phyloP scores from a whole-genome alignment of 2,329 filamentous ascomycete species.

The Malbranchea cinnamomea region DNA sequence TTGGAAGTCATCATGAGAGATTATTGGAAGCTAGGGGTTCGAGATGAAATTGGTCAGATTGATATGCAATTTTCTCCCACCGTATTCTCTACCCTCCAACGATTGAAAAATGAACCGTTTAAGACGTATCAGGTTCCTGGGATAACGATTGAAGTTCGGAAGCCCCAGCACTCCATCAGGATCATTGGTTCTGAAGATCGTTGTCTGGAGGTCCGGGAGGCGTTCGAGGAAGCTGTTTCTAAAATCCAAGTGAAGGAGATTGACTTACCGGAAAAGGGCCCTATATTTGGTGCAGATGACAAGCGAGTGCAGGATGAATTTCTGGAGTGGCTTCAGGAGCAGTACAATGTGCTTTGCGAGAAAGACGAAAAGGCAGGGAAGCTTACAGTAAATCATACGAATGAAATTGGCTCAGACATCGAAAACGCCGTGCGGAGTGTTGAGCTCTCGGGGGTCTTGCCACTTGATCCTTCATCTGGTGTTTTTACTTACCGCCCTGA shows the following conservation, averaged over 20 bases:
- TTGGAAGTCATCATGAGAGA: conserved; percentile 24
- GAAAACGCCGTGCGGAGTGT: conserved; percentile 21
- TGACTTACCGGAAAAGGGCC: conserved; percentile 11
- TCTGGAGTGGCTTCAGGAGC: conserved; percentile 19
- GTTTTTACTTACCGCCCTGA: conserved; percentile 23
- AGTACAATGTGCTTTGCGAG: conserved; percentile 19
- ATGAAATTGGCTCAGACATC: conserved; percentile 17
- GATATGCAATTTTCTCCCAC: conserved; percentile 19
- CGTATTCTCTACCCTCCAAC: conserved; percentile 18
- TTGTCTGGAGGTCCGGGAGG: conserved; percentile 21
- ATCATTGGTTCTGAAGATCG: conserved; percentile 20
- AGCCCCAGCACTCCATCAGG: conserved; percentile 19
- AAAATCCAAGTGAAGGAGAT: conserved; percentile 19
- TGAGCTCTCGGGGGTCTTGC: conserved; percentile 17
- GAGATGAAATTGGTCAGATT: conserved; percentile 22
- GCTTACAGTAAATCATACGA: conserved; percentile 20
- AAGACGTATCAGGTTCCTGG: conserved; percentile 21
- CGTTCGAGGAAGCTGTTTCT: conserved; percentile 17
- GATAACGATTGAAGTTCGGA: conserved; percentile 23
- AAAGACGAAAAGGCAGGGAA: conserved; percentile 9
- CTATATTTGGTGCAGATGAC: conserved; percentile 7
- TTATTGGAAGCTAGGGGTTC: conserved; percentile 23
- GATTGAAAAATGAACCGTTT: conserved; percentile 22
- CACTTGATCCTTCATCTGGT: conserved; percentile 11
- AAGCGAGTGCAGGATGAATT: conserved; percentile 15